phyloP scores from a whole-genome alignment of 768 basidiomycete species.

The Lentinula aciculospora region DNA sequence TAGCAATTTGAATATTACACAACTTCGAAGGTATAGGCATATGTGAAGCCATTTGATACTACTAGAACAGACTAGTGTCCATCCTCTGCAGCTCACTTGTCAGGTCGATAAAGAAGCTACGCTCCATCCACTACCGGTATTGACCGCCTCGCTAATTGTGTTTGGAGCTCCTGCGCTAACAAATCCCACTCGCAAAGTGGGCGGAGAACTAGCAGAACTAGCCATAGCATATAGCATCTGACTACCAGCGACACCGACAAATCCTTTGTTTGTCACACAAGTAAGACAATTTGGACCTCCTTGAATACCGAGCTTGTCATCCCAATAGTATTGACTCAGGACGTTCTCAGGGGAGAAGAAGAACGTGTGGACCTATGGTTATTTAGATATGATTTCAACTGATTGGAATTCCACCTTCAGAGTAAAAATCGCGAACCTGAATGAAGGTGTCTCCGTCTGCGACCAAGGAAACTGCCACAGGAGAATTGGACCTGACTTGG shows the following conservation, averaged over 20 bases:
- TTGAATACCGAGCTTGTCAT: neutral
- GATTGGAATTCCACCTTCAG: neutral
- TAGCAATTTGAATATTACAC: too few species aligned
- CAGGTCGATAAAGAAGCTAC: neutral
- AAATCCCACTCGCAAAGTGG: neutral
- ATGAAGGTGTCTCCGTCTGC: neutral
- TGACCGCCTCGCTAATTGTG: neutral
- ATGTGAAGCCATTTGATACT: too few species aligned
- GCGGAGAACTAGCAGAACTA: neutral
- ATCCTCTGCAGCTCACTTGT: neutral
- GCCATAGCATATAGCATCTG: neutral
- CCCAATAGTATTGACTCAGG: neutral
- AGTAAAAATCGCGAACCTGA: neutral
- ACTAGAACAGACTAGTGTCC: too few species aligned
- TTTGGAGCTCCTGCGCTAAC: neutral
- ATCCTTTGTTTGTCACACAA: neutral
- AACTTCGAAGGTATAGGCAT: too few species aligned
- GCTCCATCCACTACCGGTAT: neutral
- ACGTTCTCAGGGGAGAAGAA: slow-evolving; percentile 1
- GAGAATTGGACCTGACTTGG: neutral
- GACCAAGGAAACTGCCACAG: neutral
- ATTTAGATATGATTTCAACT: too few species aligned
- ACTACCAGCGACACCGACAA: neutral
- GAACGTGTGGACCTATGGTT: neutral
- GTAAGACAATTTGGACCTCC: neutral